phyloP scores from a whole-genome alignment of 2,329 filamentous ascomycete species.

The Aureobasidium subglaciale region DNA sequence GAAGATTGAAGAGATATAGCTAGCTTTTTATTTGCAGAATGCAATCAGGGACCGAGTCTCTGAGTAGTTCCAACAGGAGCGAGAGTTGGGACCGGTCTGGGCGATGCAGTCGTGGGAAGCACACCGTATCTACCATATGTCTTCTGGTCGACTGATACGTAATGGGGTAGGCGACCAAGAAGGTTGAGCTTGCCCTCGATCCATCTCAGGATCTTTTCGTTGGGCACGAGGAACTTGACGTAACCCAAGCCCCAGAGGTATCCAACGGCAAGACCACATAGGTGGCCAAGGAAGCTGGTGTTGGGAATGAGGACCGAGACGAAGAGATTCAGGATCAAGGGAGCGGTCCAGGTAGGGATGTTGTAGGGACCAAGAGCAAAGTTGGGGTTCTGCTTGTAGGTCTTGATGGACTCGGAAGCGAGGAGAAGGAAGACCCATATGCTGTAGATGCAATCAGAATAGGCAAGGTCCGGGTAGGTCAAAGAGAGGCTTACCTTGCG shows the following conservation, averaged over 20 bases:
- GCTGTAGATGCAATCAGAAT: slow-evolving; percentile 39
- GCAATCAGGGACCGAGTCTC: slow-evolving; percentile 57
- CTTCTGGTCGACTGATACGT: slow-evolving; percentile 92
- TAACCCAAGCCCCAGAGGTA: slow-evolving; percentile 86
- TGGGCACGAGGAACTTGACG: slow-evolving; percentile 81
- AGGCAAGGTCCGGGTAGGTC: neutral
- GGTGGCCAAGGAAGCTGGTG: slow-evolving; percentile 77
- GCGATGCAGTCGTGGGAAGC: slow-evolving; percentile 47
- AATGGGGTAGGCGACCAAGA: slow-evolving; percentile 76
- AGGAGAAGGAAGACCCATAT: slow-evolving; percentile 90
- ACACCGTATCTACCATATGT: slow-evolving; percentile 90
- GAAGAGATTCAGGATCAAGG: slow-evolving; percentile 68
- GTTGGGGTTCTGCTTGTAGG: slow-evolving; percentile 72
- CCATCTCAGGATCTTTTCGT: slow-evolving; percentile 80
- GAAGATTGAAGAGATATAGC: slow-evolving; percentile 19
- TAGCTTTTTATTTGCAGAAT: neutral
- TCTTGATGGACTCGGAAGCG: slow-evolving; percentile 77
- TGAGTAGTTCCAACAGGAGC: slow-evolving; percentile 52
- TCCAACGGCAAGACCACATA: slow-evolving; percentile 75
- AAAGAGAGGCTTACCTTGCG: slow-evolving; percentile 55
- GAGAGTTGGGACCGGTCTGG: slow-evolving; percentile 21
- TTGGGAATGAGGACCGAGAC: slow-evolving; percentile 70
- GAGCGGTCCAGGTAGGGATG: slow-evolving; percentile 89
- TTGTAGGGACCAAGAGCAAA: slow-evolving; percentile 59
- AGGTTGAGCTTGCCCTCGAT: slow-evolving; percentile 84